phyloP scores from a whole-genome alignment of 768 basidiomycete species.

The Leccinum aurantiacum region DNA sequence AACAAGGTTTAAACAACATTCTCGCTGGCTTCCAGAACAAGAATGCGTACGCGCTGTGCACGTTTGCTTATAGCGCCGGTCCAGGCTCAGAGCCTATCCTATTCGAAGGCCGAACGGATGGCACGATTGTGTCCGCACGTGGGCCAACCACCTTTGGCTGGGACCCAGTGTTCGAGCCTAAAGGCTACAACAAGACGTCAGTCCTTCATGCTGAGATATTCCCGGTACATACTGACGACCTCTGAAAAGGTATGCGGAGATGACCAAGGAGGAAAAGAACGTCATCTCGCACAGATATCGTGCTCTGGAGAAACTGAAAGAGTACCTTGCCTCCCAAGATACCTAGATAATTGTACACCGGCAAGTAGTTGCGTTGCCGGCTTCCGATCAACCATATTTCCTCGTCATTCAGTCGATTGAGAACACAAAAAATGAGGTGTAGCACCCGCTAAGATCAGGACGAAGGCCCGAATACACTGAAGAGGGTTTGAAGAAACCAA shows the following conservation, averaged over 20 bases:
- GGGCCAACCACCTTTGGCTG: constrained; percentile 84
- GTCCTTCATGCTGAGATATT: constrained; percentile 18
- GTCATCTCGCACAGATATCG: constrained; percentile 63
- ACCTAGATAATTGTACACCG: background rate
- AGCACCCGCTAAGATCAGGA: constrained; percentile 10
- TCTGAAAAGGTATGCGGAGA: constrained; percentile 61
- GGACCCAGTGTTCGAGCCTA: constrained; percentile 85
- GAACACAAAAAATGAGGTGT: background rate
- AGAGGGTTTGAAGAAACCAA: constrained; percentile 15
- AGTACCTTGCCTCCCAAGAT: constrained; percentile 33
- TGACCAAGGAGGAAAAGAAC: constrained; percentile 64
- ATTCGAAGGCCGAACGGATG: constrained; percentile 87
- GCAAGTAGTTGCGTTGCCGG: constrained; percentile 15
- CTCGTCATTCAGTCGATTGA: too few species aligned
- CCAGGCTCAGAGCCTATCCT: constrained; percentile 77
- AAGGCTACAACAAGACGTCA: constrained; percentile 75
- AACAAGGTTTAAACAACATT: constrained; percentile 73
- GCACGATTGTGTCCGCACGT: constrained; percentile 83
- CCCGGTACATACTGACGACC: background rate
- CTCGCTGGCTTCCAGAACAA: constrained; percentile 74
- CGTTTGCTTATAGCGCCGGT: constrained; percentile 90
- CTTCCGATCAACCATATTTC: constrained; percentile 11
- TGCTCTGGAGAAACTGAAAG: constrained; percentile 57
- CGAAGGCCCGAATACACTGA: constrained; percentile 26
- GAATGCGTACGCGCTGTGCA: constrained; percentile 88